Conservation (phyloP, 371 early-diverging fungal genomes). For the Rhizopus sp. region DNA sequence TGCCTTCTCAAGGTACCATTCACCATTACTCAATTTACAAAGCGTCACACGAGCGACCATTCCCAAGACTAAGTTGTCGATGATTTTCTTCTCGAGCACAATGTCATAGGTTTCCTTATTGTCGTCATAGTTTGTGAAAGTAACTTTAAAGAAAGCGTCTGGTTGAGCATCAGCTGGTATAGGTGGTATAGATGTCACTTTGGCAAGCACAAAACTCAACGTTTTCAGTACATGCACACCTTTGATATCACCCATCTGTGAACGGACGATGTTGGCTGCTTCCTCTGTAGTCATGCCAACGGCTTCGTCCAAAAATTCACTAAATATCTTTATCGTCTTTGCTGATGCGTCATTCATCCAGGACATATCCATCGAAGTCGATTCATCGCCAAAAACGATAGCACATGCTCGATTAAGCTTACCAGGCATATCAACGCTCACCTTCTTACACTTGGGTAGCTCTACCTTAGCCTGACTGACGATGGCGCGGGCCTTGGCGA, state of each 20-base stretch:
- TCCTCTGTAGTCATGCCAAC: constrained; percentile 25
- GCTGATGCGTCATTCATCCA: constrained; percentile 27
- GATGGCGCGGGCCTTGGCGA: constrained; percentile 44
- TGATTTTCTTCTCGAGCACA: constrained; percentile 32
- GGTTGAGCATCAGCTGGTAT: background rate
- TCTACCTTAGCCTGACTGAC: constrained; percentile 50
- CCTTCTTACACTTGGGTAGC: constrained; percentile 49
- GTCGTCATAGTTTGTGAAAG: constrained; percentile 21
- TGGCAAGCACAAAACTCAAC: constrained; percentile 22
- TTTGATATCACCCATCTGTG: constrained; percentile 18
- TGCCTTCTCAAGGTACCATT: constrained; percentile 45
- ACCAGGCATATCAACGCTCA: constrained; percentile 41
- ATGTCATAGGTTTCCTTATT: constrained; percentile 20
- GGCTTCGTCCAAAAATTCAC: constrained; percentile 27
- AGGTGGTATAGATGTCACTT: constrained; percentile 19
- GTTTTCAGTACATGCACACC: constrained; percentile 21
- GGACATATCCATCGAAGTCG: constrained; percentile 28
- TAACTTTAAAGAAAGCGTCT: constrained; percentile 21
- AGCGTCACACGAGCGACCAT: constrained; percentile 43
- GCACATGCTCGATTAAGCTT: constrained; percentile 53
- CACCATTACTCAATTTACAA: constrained; percentile 36
- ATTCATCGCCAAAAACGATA: constrained; percentile 39
- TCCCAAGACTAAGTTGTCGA: constrained; percentile 29
- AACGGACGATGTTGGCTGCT: constrained; percentile 13
- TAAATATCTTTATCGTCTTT: constrained; percentile 27